Base-by-base conservation (phyloP, 352 stramenopile genomes). In the Elongisporangium undulatum region DNA sequence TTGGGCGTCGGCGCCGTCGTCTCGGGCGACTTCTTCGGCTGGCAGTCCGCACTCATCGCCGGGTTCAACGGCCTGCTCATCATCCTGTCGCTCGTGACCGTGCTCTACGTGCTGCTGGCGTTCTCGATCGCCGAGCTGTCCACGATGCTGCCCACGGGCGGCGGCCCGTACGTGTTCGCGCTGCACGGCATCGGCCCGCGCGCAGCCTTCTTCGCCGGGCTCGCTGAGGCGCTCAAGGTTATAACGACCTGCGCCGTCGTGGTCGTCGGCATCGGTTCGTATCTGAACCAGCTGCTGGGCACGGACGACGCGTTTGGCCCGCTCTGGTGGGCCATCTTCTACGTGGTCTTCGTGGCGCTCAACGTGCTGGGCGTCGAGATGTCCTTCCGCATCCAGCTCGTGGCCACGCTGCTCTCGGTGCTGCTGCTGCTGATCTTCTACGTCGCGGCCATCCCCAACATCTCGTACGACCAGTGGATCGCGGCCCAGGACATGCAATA, bases 41-140 rank as follows among this genome's bases (percentile, higher is more conserved):
- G 76, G 77, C 79, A 89, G 51, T 60, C 75, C 12, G 75, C 69
- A 10, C 66, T 87, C 49, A 66, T 82, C 34, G 72, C 79, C 3
- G 76, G 79, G 53, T 85, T 89, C 53, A 62, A 85, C 51, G 79
- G 77, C 0, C 65, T 89, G 10, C 73, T 86, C 50, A 73, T 89
- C 55, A 81, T 83, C 54, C 55, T 89, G 45, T 51, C 76, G 22
- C 49, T 89, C 59, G 77, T 85, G 10, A 84, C 76, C 2, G 74
- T 78, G 56, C 68, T 89, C 20, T 89, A 85, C 64, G 72, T 87
- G 49, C 55, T 89, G 54, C 65, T 89, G 10, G 77, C 71, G 58
- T 89, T 89, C 69, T 89, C 79, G 41, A 89, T 89, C 56, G 77
- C 77, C 26, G 79, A 88, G 53, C 68, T 90, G 39, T 90, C 71